phyloP scores from a whole-genome alignment of 257 asterid genomes.

The Ajuga chamaepitys region DNA sequence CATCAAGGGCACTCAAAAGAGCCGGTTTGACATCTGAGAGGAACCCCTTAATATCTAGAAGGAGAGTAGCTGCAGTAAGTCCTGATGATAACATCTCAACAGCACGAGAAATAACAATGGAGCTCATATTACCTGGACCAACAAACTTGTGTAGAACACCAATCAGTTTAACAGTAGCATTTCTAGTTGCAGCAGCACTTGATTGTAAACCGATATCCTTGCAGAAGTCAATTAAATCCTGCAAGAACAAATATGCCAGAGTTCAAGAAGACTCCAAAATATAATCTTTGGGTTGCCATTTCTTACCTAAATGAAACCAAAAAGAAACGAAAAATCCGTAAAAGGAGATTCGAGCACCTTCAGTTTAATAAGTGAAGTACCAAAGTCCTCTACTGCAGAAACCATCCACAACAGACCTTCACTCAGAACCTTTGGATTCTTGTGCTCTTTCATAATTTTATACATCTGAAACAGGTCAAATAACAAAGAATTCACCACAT shows the following conservation, averaged over 20 bases:
- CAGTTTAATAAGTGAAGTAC: constrained; percentile 66
- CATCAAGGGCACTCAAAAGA: constrained; percentile 91
- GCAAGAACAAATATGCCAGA: constrained; percentile 17
- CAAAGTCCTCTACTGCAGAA: constrained; percentile 87
- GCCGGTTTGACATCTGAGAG: constrained; percentile 97
- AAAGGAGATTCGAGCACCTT: constrained; percentile 44
- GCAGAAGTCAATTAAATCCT: constrained; percentile 97
- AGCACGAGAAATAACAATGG: constrained; percentile 10
- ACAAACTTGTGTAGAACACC: constrained; percentile 93
- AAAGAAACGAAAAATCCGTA: not conserved
- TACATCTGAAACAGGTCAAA: constrained; percentile 47
- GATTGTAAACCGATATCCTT: constrained; percentile 95
- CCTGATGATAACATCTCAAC: constrained; percentile 12
- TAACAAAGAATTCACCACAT: constrained; percentile 4
- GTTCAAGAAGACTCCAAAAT: constrained; percentile 4
- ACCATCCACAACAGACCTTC: constrained; percentile 98
- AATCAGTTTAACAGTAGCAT: constrained; percentile 81
- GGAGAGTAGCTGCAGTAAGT: constrained; percentile 20
- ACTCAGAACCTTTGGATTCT: constrained; percentile 97
- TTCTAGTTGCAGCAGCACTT: constrained; percentile 97
- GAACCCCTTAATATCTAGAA: constrained; percentile 86
- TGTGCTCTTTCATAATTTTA: constrained; percentile 96
- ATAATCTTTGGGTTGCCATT: not conserved
- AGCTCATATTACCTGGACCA: constrained; percentile 79
- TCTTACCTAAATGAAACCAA: not conserved